Conservation (phyloP, 768 basidiomycete genomes). For the Leucocoprinus leucothites region DNA sequence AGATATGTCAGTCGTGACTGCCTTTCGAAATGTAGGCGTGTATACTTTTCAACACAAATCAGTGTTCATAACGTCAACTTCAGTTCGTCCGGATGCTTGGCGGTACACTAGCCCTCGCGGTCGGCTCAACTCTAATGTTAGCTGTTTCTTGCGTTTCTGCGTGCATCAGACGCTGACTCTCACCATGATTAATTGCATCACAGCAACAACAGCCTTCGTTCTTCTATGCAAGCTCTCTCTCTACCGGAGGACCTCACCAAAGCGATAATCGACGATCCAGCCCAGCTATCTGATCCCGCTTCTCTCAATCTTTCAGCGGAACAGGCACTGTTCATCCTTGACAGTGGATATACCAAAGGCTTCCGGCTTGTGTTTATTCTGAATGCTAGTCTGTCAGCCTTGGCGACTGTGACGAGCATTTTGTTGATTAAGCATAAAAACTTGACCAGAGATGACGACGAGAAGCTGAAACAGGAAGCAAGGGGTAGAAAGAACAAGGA, state of each 20-base stretch:
- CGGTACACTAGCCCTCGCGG: constrained; percentile 63
- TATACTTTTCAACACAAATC: background rate
- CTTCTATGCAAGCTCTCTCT: background rate
- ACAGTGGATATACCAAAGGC: background rate
- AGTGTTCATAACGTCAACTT: constrained; percentile 2
- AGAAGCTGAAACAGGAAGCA: background rate
- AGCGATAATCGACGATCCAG: background rate
- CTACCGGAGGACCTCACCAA: background rate
- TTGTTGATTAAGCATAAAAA: background rate
- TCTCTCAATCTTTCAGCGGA: background rate
- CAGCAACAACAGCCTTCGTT: background rate
- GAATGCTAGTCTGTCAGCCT: background rate
- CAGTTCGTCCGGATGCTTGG: constrained; percentile 70
- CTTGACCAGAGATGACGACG: background rate
- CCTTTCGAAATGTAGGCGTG: constrained; percentile 61
- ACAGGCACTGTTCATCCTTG: background rate
- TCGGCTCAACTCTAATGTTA: constrained; percentile 57
- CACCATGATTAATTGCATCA: too few species aligned
- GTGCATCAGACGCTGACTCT: too few species aligned
- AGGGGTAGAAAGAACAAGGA: background rate
- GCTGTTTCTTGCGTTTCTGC: background rate
- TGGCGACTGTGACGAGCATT: background rate
- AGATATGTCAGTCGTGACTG: constrained; percentile 79
- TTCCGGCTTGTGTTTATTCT: background rate
- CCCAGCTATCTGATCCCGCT: background rate